Base-by-base conservation (phyloP, 1,284 basidiomycete genomes). In the Trametes hirsuta region DNA sequence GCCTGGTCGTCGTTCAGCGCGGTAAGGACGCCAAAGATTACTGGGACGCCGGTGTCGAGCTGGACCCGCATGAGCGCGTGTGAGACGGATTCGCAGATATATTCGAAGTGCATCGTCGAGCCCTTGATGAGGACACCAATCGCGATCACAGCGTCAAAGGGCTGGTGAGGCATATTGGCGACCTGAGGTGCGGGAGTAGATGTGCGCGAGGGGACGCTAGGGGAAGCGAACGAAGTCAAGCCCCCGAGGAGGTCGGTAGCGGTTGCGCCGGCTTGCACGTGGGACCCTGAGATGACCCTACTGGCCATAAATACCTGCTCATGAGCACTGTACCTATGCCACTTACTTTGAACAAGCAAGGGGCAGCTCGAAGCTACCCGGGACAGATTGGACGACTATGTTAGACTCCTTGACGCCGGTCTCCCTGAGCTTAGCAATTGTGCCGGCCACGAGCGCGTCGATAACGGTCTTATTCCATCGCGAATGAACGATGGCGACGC, bases 101-200 rank as follows among this genome's bases (percentile, higher is more conserved):
- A 99, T 76, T 98, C 95, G 74, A 97, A 98, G 79, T 98, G 95
- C 94, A 97, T 97, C 14, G 95, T 97, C 3, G 87, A 84, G 58
- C 95, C 97, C 77, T 99, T 99, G 84, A 99, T 98, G 72, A 99
- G 88, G 47, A 96, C 94, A 10, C 97, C 97, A 70, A 99, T 95
- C 41, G 95, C 94, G 72, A 99, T 97, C 65, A 98, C 88, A 11
- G 95, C 97, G 76, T 97, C 92, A 68, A 98, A 96, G 0, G 94
- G 88, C 58, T 84, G 82, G 50, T 81, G 84, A 10, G 85, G 81
- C 69, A 81, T 76, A 39, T 74, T 69, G 6, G 66, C 64, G 8
- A 71, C 71, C n/a, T 68, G 73, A 2, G 78, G 79, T 6, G 78
- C 80, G 18, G 82, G 84, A 0, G 84, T 82, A 14, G 76, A 76